Conservation (phyloP, 2,329 filamentous ascomycete genomes). For the Phoma herbarum region DNA sequence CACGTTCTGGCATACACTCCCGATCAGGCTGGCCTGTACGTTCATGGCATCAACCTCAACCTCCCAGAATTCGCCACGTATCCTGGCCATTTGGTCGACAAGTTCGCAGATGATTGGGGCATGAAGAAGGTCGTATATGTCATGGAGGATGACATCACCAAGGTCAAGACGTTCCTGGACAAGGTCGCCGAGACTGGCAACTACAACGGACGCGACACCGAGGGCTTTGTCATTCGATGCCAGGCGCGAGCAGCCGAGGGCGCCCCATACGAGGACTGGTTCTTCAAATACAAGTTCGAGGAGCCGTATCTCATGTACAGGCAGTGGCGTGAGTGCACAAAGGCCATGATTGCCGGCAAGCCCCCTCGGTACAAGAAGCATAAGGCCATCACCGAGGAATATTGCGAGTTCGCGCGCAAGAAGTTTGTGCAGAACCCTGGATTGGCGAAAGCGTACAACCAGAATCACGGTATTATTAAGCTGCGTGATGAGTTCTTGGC, state of each 20-base stretch:
- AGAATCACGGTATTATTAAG: slow-evolving; percentile 94
- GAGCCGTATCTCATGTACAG: slow-evolving; percentile 99
- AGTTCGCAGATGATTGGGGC: slow-evolving; percentile 91
- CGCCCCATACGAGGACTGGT: slow-evolving; percentile 84
- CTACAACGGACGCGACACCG: slow-evolving; percentile 89
- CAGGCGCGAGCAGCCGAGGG: slow-evolving; percentile 66
- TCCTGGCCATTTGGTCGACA: slow-evolving; percentile 80
- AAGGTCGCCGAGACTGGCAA: slow-evolving; percentile 86
- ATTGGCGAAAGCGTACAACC: slow-evolving; percentile 75
- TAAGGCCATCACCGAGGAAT: slow-evolving; percentile 86
- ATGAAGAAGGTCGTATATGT: slow-evolving; percentile 89
- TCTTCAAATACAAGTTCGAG: slow-evolving; percentile 99
- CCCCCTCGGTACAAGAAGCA: slow-evolving; percentile 86
- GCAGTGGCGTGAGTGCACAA: slow-evolving; percentile 98
- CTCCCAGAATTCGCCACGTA: slow-evolving; percentile 91
- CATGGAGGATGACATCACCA: slow-evolving; percentile 74
- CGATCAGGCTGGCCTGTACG: slow-evolving; percentile 86
- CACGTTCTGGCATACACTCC: slow-evolving; percentile 90
- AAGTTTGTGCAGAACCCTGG: slow-evolving; percentile 74
- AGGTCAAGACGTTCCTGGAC: slow-evolving; percentile 84
- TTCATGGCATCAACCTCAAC: slow-evolving; percentile 96
- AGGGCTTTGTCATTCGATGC: slow-evolving; percentile 95
- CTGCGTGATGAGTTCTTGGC: slow-evolving; percentile 87
- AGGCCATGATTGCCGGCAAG: slow-evolving; percentile 80
- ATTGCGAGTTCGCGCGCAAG: slow-evolving; percentile 80